Evolutionary conservation across 108 stramenopile species (phyloP), one percentile per base, ranked within the genome.

Genomic region (Fistulifera pelliculosa): DNA sequence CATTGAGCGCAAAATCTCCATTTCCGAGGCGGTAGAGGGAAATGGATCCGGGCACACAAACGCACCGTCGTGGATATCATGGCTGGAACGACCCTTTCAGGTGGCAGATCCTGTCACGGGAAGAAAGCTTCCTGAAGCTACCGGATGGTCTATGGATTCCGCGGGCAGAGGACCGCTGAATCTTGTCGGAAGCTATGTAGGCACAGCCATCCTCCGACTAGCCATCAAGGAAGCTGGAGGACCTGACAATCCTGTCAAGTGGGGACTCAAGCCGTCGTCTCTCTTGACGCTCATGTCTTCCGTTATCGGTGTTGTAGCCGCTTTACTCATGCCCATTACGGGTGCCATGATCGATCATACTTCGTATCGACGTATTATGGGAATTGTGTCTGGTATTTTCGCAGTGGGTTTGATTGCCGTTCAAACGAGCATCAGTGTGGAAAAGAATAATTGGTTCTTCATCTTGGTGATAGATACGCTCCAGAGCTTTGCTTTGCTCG

Each of bases 331-430:
- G 53, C 75, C 75, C 0, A 47, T 83, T 45, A 60, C 83, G 22
- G 88, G 88, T 1, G 79, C 88, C 19, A 61, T 90, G 41, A 65
- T 90, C 12, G 88, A 90, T 60, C 78, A 85, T 61, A 85, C 88
- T 11, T 41, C 54, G 10, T 56, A 76, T 45, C 65, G 88, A 55
- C 47, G 66, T 38, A 22, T 66, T 39, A 42, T 82, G 15, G 85
- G 85, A 4, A 49, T 60, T 0, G 22, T 57, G 0, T 59, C 68
- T 2, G 67, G 73, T 10, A 24, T 65, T 17, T 14, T 66, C 0
- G 48, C 79, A 21, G 47, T 58, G 0, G 1, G 61, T 13, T 69
- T 86, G 17, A 69, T 77, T 18, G 70, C 63, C 1, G 57, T 64
- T 28, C 81, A 82, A 55, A 82, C 82, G 24, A 35, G 31, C 31